These are phyloP conservation scores for Acanthamoeba rhysodes DNA, from an alignment of 208 protist species.

Conservation along the genomic window DNA sequence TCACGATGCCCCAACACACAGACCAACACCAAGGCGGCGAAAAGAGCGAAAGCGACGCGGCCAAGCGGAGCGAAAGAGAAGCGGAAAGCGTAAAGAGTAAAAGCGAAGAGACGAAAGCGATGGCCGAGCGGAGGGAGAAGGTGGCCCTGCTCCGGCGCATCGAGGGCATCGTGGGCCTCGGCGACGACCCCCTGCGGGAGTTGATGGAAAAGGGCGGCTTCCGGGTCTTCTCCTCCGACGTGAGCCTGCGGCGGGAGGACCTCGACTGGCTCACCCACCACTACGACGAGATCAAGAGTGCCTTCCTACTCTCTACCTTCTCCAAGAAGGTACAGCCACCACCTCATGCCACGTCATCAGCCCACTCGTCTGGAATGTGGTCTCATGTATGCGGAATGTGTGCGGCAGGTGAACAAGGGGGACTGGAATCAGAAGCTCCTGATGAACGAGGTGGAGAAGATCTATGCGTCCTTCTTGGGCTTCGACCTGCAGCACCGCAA, in stretches of 20 bases:
- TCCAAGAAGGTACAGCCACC: not conserved
- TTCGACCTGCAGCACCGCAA: constrained; percentile 48
- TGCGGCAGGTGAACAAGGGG: constrained; percentile 22
- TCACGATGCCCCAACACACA: not conserved
- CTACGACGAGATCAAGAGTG: constrained; percentile 54
- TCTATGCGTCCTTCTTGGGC: constrained; percentile 8
- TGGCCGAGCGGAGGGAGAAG: not conserved
- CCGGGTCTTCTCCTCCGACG: constrained; percentile 51
- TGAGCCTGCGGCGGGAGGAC: constrained; percentile 14
- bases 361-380: too few relatives aligned
- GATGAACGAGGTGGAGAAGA: constrained; percentile 53
- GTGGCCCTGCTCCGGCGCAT: not conserved
- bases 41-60: constrained; percentile 7
- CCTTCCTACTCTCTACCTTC: constrained; percentile 46
- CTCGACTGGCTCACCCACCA: constrained; percentile 43
- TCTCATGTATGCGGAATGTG: too few relatives aligned
- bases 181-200: constrained; percentile 26
- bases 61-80: not conserved
- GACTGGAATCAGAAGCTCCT: constrained; percentile 59
- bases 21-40: not conserved
- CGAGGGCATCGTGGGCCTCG: constrained; percentile 38
- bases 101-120: not conserved
- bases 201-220: constrained; percentile 34
- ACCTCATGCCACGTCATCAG: too few relatives aligned
- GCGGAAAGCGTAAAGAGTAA: not conserved